Percentiles rank a stretch among this genome's conserved stretches.
phyloP scores from a whole-genome alignment of 2,329 filamentous ascomycete species.

The Fusarium mundagurra region DNA sequence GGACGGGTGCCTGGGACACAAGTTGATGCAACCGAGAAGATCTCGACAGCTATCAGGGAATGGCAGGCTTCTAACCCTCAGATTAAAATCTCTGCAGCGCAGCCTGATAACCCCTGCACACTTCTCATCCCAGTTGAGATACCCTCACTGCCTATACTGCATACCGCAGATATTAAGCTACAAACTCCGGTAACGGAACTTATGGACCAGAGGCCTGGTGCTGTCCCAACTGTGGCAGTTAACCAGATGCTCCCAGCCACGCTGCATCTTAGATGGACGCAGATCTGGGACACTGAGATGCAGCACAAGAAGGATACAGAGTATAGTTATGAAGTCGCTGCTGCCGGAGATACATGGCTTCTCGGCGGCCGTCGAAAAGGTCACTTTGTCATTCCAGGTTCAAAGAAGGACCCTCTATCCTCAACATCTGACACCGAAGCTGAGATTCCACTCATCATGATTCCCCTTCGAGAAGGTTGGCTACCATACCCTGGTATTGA shows the following conservation, averaged over 20 bases:
- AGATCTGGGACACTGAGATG: constrained; percentile 66
- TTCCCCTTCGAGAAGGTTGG: constrained; percentile 82
- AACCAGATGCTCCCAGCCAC: constrained; percentile 74
- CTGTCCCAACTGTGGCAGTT: constrained; percentile 61
- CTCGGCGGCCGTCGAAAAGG: constrained; percentile 83
- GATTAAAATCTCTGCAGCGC: constrained; percentile 40
- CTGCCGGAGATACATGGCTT: constrained; percentile 81
- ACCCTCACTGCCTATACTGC: constrained; percentile 82
- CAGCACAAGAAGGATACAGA: constrained; percentile 64
- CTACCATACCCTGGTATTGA: constrained; percentile 83
- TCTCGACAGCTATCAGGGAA: constrained; percentile 44
- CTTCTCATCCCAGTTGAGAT: constrained; percentile 93
- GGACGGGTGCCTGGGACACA: constrained; percentile 52
- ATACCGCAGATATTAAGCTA: constrained; percentile 77
- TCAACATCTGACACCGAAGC: constrained; percentile 62
- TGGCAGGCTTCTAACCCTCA: constrained; percentile 48
- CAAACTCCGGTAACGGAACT: constrained; percentile 49
- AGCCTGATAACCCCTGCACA: constrained; percentile 58
- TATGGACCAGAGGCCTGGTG: constrained; percentile 42
- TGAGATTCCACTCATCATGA: constrained; percentile 75
- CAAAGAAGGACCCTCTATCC: constrained; percentile 53
- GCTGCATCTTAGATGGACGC: constrained; percentile 70
- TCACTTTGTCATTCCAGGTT: constrained; percentile 72
- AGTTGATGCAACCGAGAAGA: constrained; percentile 44
- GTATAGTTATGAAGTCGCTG: constrained; percentile 85